Evolutionary conservation across 805 yeast genomes (phyloP).

Genomic region (Wickerhamomyces sydowiorum): DNA sequence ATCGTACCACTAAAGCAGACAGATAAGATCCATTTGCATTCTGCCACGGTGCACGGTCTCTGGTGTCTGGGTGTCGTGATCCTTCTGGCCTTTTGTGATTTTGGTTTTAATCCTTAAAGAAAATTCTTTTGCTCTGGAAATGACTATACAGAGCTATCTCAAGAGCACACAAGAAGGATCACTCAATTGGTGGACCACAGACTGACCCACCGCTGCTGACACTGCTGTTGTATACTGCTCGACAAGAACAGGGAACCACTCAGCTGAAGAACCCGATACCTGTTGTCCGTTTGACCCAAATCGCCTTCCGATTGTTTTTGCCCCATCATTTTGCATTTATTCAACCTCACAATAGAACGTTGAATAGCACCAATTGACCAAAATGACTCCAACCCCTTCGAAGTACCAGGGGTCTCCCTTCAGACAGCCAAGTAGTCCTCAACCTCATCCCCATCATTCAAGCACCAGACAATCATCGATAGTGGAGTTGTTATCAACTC

Average conservation of each 20-base stretch:
- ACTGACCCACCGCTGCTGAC: no score
- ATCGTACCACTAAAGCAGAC: no score
- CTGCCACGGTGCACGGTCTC: no score
- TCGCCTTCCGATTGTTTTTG: slow-evolving; percentile 1
- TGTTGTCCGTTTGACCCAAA: no score
- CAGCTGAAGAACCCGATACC: neutral
- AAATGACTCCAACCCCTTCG: slow-evolving; percentile 18
- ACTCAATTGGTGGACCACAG: no score
- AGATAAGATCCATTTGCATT: no score
- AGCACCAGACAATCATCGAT: slow-evolving; percentile 57
- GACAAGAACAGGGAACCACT: neutral
- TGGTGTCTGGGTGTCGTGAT: neutral
- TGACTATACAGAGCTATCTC: neutral
- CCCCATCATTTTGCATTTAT: neutral
- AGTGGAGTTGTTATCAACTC: slow-evolving; percentile 69
- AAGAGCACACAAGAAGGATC: no score
- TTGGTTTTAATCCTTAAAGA: neutral
- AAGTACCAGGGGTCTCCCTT: slow-evolving; percentile 30
- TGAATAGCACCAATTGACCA: neutral
- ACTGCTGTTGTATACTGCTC: neutral
- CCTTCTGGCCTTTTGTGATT: neutral
- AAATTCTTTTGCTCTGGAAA: neutral
- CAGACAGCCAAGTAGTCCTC: slow-evolving; percentile 24
- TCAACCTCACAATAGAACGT: neutral
- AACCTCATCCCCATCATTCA: slow-evolving; percentile 24